phyloP scores from a whole-genome alignment of 257 asterid genomes.

The Lycium ferocissimum region DNA sequence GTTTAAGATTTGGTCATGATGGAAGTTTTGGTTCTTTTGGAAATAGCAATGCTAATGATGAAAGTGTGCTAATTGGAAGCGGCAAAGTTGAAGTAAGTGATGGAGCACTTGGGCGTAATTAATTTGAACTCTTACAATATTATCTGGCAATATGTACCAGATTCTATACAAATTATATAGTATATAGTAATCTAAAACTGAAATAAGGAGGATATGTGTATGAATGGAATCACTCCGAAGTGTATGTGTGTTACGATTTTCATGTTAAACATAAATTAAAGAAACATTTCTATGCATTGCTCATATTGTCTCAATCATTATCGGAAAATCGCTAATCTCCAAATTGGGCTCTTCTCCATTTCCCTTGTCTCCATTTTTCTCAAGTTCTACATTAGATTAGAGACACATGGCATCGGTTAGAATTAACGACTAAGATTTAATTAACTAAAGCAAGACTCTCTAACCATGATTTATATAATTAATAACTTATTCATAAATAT shows the following conservation, averaged over 20 bases:
- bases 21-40: not conserved
- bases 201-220: too few species aligned
- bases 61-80: not conserved
- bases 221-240: not conserved
- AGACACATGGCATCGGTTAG: too few species aligned
- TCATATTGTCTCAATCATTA: not conserved
- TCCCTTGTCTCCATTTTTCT: too few species aligned
- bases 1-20: not conserved
- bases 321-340: not conserved
- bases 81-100: slow-evolving; percentile 5
- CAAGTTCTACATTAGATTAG: too few species aligned
- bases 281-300: not conserved
- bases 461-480: too few species aligned
- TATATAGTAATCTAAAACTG: too few species aligned
- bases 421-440: too few species aligned
- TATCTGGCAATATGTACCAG: too few species aligned
- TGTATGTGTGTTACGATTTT: not conserved
- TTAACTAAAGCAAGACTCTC: too few species aligned
- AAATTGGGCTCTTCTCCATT: too few species aligned
- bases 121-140: not conserved
- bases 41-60: not conserved
- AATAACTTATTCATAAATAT: too few species aligned
- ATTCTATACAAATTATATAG: too few species aligned
- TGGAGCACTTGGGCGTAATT: slow-evolving; percentile 22
- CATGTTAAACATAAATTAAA: not conserved